Percentiles rank a stretch among this genome's conserved stretches.
These are phyloP conservation scores for Fomitiporia mediterranea DNA, from an alignment of 1,284 basidiomycete species.

Conservation along the genomic window DNA sequence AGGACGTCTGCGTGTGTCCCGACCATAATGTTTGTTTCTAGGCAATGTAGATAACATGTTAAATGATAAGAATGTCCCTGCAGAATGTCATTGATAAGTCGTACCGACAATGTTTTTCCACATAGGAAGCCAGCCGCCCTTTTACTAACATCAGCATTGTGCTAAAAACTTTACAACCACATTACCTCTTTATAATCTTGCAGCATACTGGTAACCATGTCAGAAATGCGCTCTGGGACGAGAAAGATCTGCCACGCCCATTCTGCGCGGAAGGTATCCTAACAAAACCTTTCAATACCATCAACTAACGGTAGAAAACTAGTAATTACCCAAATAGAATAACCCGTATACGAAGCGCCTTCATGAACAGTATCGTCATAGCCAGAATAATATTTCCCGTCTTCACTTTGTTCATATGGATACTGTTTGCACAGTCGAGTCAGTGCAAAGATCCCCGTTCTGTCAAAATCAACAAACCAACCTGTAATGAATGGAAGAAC, in stretches of 20 bases:
- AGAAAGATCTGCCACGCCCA: slow-evolving; percentile 79
- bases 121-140: slow-evolving; percentile 86
- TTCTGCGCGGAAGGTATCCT: slow-evolving; percentile 77
- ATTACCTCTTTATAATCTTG: slow-evolving; percentile 66
- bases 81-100: slow-evolving; percentile 15
- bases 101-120: slow-evolving; percentile 83
- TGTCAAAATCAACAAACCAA: too few relatives aligned
- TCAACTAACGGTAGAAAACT: neutral
- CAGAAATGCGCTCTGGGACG: slow-evolving; percentile 68
- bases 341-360: slow-evolving; percentile 72
- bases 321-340: slow-evolving; percentile 70
- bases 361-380: slow-evolving; percentile 63
- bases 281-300: neutral
- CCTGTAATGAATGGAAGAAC: slow-evolving; percentile 66
- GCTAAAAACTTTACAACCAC: neutral
- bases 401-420: slow-evolving; percentile 74
- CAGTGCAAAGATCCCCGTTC: too few relatives aligned
- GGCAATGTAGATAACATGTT: neutral
- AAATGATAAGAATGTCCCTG: neutral
- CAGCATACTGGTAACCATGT: slow-evolving; percentile 77
- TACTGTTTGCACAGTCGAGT: slow-evolving; percentile 45
- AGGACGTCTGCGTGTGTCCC: slow-evolving; percentile 79
- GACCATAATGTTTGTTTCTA: slow-evolving; percentile 75
- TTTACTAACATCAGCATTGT: slow-evolving; percentile 3
- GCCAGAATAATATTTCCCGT: slow-evolving; percentile 70